These are phyloP conservation scores for Raddia guianensis DNA, from an alignment of 176 grass and related monocot species.

Conservation along the genomic window DNA sequence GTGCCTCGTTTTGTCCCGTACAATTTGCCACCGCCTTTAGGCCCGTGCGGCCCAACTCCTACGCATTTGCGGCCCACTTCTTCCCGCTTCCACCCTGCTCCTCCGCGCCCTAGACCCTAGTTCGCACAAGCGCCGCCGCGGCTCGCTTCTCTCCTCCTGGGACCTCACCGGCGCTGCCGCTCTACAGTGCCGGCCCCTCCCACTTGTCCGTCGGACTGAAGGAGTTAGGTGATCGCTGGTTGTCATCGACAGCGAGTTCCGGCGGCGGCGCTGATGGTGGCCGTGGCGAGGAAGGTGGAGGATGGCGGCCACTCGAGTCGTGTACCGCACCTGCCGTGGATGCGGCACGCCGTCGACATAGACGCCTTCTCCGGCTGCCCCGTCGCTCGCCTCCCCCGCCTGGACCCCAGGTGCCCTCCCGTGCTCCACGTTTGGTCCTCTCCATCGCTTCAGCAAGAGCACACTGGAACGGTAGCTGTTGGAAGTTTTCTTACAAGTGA, in stretches of 20 bases:
- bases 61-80: not conserved
- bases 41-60: not conserved
- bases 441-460: not conserved
- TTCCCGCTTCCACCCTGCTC: not conserved
- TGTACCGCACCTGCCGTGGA: constrained; percentile 73
- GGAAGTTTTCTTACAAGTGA: not conserved
- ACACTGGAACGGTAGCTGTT: not conserved
- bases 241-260: not conserved
- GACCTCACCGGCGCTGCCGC: not conserved
- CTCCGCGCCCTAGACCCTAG: constrained; percentile 29
- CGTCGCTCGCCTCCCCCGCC: constrained; percentile 44
- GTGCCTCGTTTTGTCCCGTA: not conserved
- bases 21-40: not conserved
- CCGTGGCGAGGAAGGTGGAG: constrained; percentile 31
- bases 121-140: constrained; percentile 11
- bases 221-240: not conserved
- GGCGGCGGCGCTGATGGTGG: not conserved
- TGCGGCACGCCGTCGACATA: constrained; percentile 63
- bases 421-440: not conserved
- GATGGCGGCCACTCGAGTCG: constrained; percentile 32
- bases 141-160: not conserved
- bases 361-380: constrained; percentile 58
- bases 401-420: constrained; percentile 51
- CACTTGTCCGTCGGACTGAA: not conserved
- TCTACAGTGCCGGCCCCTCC: not conserved